Evolutionary conservation across 2,329 filamentous ascomycete genomes (phyloP).

Genomic region (Aspergillus melleus): DNA sequence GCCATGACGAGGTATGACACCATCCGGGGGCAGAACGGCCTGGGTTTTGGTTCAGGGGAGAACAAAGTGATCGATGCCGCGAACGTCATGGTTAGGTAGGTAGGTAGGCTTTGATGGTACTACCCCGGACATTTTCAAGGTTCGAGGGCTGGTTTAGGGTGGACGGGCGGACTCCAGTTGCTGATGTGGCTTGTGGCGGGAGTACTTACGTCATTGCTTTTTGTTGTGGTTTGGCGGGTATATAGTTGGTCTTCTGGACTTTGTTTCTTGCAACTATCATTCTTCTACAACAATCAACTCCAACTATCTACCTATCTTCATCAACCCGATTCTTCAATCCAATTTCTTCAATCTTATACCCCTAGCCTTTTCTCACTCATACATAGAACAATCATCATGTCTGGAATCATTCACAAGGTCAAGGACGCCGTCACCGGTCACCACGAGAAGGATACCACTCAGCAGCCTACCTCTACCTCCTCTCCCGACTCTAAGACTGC

Average conservation of each 20-base stretch:
- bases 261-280: neutral
- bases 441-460: constrained; percentile 17
- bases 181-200: neutral
- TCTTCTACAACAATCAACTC: neutral
- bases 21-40: neutral
- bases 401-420: constrained; percentile 45
- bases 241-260: neutral
- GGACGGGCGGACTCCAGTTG: no score
- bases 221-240: neutral
- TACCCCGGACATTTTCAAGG: neutral
- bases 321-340: no score
- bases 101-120: neutral
- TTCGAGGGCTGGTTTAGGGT: no score
- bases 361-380: neutral
- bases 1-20: neutral
- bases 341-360: no score
- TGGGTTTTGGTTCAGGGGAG: neutral
- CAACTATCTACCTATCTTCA: no score
- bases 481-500: constrained; percentile 1
- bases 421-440: constrained; percentile 42
- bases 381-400: constrained; percentile 33
- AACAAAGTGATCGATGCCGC: neutral
- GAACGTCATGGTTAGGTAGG: neutral
- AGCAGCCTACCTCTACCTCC: constrained; percentile 2
- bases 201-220: neutral